phyloP scores from a whole-genome alignment of 805 yeast species.

The Pichia occidentalis region DNA sequence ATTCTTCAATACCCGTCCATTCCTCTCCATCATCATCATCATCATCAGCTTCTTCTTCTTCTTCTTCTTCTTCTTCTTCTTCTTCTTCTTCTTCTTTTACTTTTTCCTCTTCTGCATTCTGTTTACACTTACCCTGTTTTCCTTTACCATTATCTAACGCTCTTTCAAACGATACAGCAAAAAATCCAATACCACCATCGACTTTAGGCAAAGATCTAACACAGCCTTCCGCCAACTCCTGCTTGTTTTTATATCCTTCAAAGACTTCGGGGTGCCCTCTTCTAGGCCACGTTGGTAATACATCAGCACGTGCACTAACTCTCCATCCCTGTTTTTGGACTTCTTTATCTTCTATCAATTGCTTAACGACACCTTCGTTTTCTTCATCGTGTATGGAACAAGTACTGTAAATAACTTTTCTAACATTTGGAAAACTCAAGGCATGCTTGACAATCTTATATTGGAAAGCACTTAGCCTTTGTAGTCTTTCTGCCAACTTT shows the following conservation, averaged over 20 bases:
- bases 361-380: conserved; percentile 86
- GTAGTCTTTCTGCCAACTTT: conserved; percentile 48
- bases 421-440: conserved; percentile 67
- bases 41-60: conserved; percentile 7
- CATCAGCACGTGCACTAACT: conserved; percentile 51
- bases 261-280: conserved; percentile 77
- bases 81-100: not conserved
- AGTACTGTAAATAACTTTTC: conserved; percentile 83
- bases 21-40: conserved; percentile 25
- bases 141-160: too few relatives aligned
- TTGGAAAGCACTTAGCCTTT: conserved; percentile 79
- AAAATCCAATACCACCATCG: conserved; percentile 99
- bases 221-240: conserved; percentile 73
- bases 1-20: conserved; percentile 33
- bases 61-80: not conserved
- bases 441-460: conserved; percentile 86
- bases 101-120: not conserved
- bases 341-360: conserved; percentile 60
- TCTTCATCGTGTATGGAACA: conserved; percentile 94
- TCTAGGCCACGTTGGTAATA: conserved; percentile 79
- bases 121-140: not conserved
- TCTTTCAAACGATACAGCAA: conserved; percentile 86
- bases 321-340: conserved; percentile 69
- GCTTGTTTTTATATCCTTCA: conserved; percentile 39
- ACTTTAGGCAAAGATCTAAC: conserved; percentile 76